phyloP scores from a whole-genome alignment of 2,329 filamentous ascomycete species.

The Beauveria asiatica region DNA sequence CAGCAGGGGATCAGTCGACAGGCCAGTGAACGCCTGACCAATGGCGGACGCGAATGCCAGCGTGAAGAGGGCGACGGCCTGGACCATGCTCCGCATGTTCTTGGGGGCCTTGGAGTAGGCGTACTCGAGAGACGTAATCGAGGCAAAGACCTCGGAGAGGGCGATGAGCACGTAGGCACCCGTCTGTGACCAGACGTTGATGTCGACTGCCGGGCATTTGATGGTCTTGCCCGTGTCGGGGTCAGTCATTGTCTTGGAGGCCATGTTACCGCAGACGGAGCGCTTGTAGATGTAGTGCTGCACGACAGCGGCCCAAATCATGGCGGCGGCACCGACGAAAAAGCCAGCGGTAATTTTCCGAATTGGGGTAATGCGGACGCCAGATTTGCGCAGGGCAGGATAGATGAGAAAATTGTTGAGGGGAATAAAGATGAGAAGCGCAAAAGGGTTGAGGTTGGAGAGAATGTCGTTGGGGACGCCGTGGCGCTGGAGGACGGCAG shows the following conservation, averaged over 20 bases:
- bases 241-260: constrained; percentile 20
- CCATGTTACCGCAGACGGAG: constrained; percentile 46
- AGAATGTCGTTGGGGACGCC: constrained; percentile 72
- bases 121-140: constrained; percentile 57
- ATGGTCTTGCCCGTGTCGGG: constrained; percentile 26
- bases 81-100: constrained; percentile 70
- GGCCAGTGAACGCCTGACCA: constrained; percentile 45
- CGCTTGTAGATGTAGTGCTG: constrained; percentile 56
- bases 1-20: constrained; percentile 52
- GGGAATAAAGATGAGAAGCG: constrained; percentile 66
- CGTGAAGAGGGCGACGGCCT: constrained; percentile 59
- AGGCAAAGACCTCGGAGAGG: constrained; percentile 40
- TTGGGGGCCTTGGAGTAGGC: constrained; percentile 68
- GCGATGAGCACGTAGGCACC: constrained; percentile 41
- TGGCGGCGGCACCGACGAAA: constrained; percentile 51
- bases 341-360: constrained; percentile 67
- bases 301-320: constrained; percentile 45
- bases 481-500: constrained; percentile 54
- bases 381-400: constrained; percentile 54
- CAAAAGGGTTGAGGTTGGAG: constrained; percentile 64
- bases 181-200: constrained; percentile 57
- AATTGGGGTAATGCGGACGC: constrained; percentile 64
- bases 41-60: constrained; percentile 60
- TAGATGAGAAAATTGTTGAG: constrained; percentile 61
- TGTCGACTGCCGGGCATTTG: constrained; percentile 36